phyloP scores from a whole-genome alignment of 805 yeast species.

The Blastobotrys mokoenaii region DNA sequence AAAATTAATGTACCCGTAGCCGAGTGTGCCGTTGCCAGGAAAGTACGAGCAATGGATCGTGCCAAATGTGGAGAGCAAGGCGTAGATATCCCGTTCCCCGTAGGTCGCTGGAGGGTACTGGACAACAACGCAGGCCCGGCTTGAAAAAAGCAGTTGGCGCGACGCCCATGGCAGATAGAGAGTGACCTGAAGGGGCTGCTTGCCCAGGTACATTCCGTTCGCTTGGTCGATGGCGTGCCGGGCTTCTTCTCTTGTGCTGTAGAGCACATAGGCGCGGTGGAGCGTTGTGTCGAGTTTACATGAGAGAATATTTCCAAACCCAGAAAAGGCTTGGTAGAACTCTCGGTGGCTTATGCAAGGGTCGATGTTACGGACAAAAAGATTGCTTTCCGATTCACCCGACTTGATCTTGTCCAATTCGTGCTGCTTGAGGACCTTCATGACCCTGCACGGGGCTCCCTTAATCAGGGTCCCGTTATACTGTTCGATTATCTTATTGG shows the following conservation, averaged over 20 bases:
- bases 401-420: background rate
- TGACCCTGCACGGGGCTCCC: slow-evolving; percentile 6
- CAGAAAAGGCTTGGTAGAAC: slow-evolving; percentile 3
- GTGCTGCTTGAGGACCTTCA: slow-evolving; percentile 4
- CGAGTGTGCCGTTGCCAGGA: background rate
- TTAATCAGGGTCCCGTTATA: slow-evolving; percentile 5
- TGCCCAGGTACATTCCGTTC: slow-evolving; percentile 5
- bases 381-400: slow-evolving; percentile 1
- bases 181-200: slow-evolving; percentile 2
- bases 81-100: slow-evolving; percentile 5
- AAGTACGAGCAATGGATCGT: background rate
- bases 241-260: slow-evolving; percentile 1
- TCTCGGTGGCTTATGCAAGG: slow-evolving; percentile 1
- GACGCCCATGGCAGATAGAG: slow-evolving; percentile 2
- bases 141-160: background rate
- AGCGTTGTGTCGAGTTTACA: slow-evolving; percentile 7
- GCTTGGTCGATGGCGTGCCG: slow-evolving; percentile 3
- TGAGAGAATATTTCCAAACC: slow-evolving; percentile 5
- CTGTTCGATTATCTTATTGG: slow-evolving; percentile 5
- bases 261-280: slow-evolving; percentile 10
- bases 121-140: too few species aligned
- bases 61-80: slow-evolving; percentile 4
- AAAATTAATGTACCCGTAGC: slow-evolving; percentile 10
- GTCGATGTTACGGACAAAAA: slow-evolving; percentile 6
- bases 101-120: slow-evolving; percentile 1